Percentiles rank a stretch among this genome's conserved stretches.
These are phyloP conservation scores for Otatea glauca DNA, from an alignment of 176 grass and related monocot species.

Conservation along the genomic window DNA sequence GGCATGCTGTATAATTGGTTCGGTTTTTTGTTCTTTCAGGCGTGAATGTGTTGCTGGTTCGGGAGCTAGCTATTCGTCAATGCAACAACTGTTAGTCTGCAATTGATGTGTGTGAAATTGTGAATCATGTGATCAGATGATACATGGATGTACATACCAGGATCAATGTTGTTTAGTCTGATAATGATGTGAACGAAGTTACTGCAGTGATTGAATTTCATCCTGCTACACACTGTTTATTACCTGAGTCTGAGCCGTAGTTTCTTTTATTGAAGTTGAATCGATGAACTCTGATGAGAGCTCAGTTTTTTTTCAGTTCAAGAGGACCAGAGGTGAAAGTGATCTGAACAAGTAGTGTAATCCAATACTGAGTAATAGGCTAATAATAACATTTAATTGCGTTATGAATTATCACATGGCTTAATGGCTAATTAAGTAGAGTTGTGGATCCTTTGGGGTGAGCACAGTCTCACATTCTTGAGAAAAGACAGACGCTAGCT, in stretches of 20 bases:
- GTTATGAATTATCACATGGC: not conserved
- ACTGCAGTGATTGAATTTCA: not conserved
- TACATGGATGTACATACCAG: not conserved
- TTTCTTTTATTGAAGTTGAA: not conserved
- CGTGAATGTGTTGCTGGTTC: not conserved
- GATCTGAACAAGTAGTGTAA: not conserved
- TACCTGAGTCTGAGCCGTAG: not conserved
- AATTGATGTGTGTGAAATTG: not conserved
- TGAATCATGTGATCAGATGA: not conserved
- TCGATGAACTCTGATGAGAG: not conserved
- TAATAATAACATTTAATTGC: not conserved
- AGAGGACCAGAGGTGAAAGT: not conserved
- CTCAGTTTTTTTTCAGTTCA: not conserved
- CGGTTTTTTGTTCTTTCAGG: not conserved
- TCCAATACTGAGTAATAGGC: not conserved
- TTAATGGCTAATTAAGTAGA: not conserved
- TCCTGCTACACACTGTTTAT: not conserved
- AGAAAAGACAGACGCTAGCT: not conserved
- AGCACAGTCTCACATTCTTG: not conserved
- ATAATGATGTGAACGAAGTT: not conserved
- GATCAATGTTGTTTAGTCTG: not conserved
- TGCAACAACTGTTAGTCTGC: constrained; percentile 13
- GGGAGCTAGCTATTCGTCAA: not conserved
- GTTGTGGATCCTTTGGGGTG: not conserved
- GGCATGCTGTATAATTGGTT: constrained; percentile 21